Base-by-base conservation (phyloP, 139 green algal species). In the Asterochloris sp. region DNA sequence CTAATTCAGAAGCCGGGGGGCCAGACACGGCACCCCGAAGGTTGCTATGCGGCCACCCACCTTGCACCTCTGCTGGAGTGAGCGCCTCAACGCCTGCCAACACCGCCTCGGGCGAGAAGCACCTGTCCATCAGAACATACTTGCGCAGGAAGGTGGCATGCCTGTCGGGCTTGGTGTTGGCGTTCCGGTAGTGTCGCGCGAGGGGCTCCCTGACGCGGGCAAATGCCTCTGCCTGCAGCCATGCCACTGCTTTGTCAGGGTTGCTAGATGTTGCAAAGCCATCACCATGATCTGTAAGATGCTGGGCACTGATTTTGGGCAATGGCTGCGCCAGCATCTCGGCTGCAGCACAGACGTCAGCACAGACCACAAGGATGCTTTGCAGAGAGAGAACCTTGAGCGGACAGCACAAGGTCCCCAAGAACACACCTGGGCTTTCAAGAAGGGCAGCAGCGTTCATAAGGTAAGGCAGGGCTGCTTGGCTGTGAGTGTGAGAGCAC, bases 111-210 rank as follows among this genome's bases (percentile, higher is more conserved):
- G 86, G 76, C 16, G 77, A 29, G 26, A n/a, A 80, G 14, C 38
- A 27, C 26, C n/a, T 64, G 26, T 78, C 12, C 76, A 85, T 88
- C 27, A 98, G 84, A 62, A 85, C 79, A 47, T 84, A 86, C 77
- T 98, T 85, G 17, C 95, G 89, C 74, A 93, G 73, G 86, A 94
- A 98, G 81, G 76, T 86, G 29, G 92, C 94, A 82, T 98, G 95
- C 87, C 94, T 90, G 38, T 83, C 28, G 0, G 93, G 91, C 81
- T 91, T 90, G 89, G 97, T 91, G 88, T 96, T 91, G 38, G 88
- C 89, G 87, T 99, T 99, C 74, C 87, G 86, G 89, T 96, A 97
- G 83, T 91, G 89, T 2, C 92, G 86, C 28, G 89, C 79, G 74
- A 96, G 82, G 62, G 87, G 87, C 88, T 98, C 96, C 24, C 92